Evolutionary conservation across 176 grass and related monocot genomes (phyloP).

Genomic region (Hordeum marinum): DNA sequence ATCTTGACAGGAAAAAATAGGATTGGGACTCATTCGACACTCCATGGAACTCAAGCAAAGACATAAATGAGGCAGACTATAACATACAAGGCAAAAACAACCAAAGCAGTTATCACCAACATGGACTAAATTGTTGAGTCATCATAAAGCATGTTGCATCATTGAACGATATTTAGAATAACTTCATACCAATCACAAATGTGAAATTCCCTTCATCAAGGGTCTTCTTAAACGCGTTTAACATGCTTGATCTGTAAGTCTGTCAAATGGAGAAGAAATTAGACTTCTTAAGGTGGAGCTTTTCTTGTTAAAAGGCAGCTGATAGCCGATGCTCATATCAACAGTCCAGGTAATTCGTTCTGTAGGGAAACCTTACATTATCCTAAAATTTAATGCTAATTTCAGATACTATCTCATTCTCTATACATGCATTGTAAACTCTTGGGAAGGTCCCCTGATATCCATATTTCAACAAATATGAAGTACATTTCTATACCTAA

Average conservation of each 20-base stretch:
- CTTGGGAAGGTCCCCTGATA: neutral
- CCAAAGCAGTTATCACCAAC: constrained; percentile 15
- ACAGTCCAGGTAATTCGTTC: neutral
- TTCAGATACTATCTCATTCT: neutral
- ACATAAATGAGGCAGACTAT: constrained; percentile 14
- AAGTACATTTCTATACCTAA: neutral
- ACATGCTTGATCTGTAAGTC: constrained; percentile 90
- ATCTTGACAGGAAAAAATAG: neutral
- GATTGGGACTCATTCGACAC: neutral
- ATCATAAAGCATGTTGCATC: neutral
- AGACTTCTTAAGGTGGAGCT: neutral
- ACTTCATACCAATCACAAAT: constrained; percentile 93
- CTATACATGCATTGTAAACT: neutral
- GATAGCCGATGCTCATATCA: neutral
- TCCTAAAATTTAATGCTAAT: neutral
- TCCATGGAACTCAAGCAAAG: constrained; percentile 7
- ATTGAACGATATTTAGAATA: constrained; percentile 22
- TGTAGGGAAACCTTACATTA: neutral
- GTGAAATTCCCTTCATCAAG: constrained; percentile 96
- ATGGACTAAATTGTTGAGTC: constrained; percentile 11
- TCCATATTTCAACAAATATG: neutral
- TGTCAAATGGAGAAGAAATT: constrained; percentile 41
- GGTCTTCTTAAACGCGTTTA: constrained; percentile 98
- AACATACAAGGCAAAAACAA: neutral
- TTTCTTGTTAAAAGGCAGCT: neutral